Evolutionary conservation across 768 basidiomycete genomes (phyloP).

Genomic region (Symmetrospora coprosmae): DNA sequence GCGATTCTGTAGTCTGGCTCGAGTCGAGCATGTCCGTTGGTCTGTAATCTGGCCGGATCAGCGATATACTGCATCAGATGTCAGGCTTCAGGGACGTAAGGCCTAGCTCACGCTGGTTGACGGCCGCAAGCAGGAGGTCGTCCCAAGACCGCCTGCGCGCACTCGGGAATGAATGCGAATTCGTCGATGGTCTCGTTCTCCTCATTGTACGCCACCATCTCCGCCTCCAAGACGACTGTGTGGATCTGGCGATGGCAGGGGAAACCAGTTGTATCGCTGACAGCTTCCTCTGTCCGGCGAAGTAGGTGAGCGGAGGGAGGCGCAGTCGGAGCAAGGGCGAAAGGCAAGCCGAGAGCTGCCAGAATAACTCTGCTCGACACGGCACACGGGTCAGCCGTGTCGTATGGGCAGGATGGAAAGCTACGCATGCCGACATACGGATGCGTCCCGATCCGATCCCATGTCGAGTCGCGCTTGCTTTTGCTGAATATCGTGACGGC

Average conservation of each 20-base stretch:
- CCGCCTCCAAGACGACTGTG: constrained; percentile 55
- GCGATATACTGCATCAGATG: no score
- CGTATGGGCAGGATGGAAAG: no score
- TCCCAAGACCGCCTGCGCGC: no score
- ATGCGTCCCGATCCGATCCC: constrained; percentile 58
- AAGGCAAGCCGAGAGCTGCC: constrained; percentile 46
- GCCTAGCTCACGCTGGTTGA: no score
- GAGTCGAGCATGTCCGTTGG: not conserved
- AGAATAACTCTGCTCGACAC: constrained; percentile 45
- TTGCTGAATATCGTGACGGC: constrained; percentile 74
- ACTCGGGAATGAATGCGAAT: constrained; percentile 36
- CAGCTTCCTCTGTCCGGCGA: not conserved
- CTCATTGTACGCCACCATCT: constrained; percentile 74
- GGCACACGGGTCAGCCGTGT: constrained; percentile 32
- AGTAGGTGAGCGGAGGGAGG: constrained; percentile 5
- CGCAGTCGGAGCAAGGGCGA: constrained; percentile 16
- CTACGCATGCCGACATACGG: no score
- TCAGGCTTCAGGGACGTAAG: no score
- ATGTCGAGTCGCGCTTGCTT: constrained; percentile 66
- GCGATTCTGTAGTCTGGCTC: no score
- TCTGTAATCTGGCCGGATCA: not conserved
- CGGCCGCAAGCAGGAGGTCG: no score
- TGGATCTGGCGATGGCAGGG: not conserved
- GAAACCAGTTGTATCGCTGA: no score
- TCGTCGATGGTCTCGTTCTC: constrained; percentile 51